phyloP scores from a whole-genome alignment of 495 filamentous ascomycete species.

The Aspergillus sclerotiicarbonarius region DNA sequence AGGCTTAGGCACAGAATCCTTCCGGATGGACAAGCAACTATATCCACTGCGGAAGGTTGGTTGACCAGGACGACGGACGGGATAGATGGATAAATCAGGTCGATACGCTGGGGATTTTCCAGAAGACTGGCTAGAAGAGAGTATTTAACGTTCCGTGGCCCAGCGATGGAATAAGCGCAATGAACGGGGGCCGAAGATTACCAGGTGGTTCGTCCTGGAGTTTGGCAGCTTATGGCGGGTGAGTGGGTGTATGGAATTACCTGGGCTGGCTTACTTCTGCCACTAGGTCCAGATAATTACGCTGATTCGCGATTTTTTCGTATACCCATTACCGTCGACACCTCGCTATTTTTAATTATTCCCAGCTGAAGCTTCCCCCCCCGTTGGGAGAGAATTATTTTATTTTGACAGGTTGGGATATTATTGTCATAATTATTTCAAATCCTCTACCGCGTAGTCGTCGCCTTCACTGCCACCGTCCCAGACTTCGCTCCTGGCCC shows the following conservation, averaged over 20 bases:
- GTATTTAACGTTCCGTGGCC: slow-evolving; percentile 21
- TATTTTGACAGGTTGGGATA: background rate
- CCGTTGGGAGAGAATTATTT: too few relatives aligned
- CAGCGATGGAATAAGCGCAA: slow-evolving; percentile 21
- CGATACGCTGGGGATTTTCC: slow-evolving; percentile 14
- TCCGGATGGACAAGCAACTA: slow-evolving; percentile 1
- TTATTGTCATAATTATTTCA: slow-evolving; percentile 2
- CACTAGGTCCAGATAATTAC: background rate
- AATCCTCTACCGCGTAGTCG: background rate
- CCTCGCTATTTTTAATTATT: slow-evolving; percentile 10
- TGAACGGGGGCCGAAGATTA: slow-evolving; percentile 17
- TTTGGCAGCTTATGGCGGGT: slow-evolving; percentile 18
- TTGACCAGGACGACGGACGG: background rate
- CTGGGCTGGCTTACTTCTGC: background rate
- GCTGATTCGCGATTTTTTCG: slow-evolving; percentile 1
- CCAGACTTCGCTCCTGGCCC: background rate
- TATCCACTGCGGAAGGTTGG: slow-evolving; percentile 2
- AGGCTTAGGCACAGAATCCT: background rate
- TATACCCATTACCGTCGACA: slow-evolving; percentile 3
- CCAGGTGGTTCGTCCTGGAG: slow-evolving; percentile 8
- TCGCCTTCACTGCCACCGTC: slow-evolving; percentile 11
- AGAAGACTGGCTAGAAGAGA: slow-evolving; percentile 17
- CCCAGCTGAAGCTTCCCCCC: slow-evolving; percentile 1
- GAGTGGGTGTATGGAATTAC: background rate
- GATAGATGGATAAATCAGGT: background rate